These are phyloP conservation scores for Scortechinia acanthostroma DNA, from an alignment of 2,329 filamentous ascomycete genomes.

Conservation along the genomic window DNA sequence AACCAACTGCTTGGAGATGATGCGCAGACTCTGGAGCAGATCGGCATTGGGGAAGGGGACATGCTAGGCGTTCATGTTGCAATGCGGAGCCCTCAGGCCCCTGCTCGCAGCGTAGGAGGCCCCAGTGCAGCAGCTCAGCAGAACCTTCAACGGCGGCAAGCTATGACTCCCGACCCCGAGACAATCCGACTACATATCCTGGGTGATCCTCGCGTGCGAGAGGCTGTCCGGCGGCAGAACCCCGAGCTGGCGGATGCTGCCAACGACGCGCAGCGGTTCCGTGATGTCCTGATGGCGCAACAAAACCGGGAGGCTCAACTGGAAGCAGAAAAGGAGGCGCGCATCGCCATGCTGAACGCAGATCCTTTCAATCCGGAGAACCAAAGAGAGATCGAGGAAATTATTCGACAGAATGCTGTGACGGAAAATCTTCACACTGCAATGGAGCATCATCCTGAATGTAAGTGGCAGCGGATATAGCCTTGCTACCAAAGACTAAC, in stretches of 20 bases:
- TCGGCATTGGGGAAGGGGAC: conserved; percentile 78
- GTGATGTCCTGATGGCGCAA: conserved; percentile 62
- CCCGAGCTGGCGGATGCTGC: conserved; percentile 73
- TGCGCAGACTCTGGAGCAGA: conserved; percentile 72
- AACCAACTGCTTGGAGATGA: conserved; percentile 74
- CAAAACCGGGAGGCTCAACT: conserved; percentile 65
- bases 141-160: conserved; percentile 17
- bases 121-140: conserved; percentile 18
- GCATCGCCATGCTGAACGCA: conserved; percentile 79
- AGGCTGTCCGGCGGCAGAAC: conserved; percentile 63
- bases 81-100: not conserved
- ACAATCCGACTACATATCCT: conserved; percentile 76
- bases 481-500: conserved; percentile 3
- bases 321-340: conserved; percentile 70
- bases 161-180: conserved; percentile 62
- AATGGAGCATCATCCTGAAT: conserved; percentile 95
- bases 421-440: conserved; percentile 94
- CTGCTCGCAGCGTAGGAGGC: conserved; percentile 53
- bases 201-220: conserved; percentile 67
- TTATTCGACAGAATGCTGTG: conserved; percentile 89
- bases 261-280: conserved; percentile 71
- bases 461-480: conserved; percentile 36
- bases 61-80: conserved; percentile 37
- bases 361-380: conserved; percentile 92
- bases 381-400: conserved; percentile 88